These are phyloP conservation scores for Termitomyces eurrhizus DNA, from an alignment of 768 basidiomycete species.

Conservation along the genomic window DNA sequence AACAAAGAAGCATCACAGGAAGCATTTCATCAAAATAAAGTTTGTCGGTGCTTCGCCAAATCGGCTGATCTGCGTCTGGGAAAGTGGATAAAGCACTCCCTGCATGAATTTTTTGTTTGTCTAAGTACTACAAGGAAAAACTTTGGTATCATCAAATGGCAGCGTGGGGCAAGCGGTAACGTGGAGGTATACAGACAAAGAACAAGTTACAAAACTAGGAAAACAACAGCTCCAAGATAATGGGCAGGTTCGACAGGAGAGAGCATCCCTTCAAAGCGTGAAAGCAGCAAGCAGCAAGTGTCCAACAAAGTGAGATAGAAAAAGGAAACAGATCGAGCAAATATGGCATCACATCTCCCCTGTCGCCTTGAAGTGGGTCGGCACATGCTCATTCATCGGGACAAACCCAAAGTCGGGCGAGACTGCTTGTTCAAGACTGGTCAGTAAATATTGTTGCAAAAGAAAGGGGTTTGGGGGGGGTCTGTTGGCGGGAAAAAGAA, in stretches of 20 bases:
- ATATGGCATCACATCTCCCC: constrained; percentile 41
- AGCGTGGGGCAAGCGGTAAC: neutral
- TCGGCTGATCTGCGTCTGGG: constrained; percentile 16
- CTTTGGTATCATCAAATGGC: constrained; percentile 12
- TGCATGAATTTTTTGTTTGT: constrained; percentile 4
- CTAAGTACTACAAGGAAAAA: constrained; percentile 7
- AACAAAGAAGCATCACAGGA: constrained; percentile 6
- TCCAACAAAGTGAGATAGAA: constrained; percentile 16
- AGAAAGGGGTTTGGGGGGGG: constrained; percentile 3
- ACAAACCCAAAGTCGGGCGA: constrained; percentile 86
- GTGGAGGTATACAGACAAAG: constrained; percentile 6
- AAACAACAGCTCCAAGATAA: constrained; percentile 9
- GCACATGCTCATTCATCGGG: constrained; percentile 74
- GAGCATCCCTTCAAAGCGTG: constrained; percentile 11
- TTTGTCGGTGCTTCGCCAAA: constrained; percentile 11
- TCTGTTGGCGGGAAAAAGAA: constrained; percentile 1
- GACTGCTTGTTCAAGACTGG: constrained; percentile 49
- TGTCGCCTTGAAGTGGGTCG: constrained; percentile 56
- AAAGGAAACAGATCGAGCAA: constrained; percentile 14
- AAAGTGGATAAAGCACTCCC: constrained; percentile 7
- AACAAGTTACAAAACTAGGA: constrained; percentile 6
- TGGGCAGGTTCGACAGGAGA: neutral
- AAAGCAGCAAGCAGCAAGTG: constrained; percentile 8
- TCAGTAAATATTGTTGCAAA: constrained; percentile 39
- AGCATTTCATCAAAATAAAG: constrained; percentile 12